Evolutionary conservation across 2,329 filamentous ascomycete species (phyloP).

Genomic region (Colletotrichum filicis): DNA sequence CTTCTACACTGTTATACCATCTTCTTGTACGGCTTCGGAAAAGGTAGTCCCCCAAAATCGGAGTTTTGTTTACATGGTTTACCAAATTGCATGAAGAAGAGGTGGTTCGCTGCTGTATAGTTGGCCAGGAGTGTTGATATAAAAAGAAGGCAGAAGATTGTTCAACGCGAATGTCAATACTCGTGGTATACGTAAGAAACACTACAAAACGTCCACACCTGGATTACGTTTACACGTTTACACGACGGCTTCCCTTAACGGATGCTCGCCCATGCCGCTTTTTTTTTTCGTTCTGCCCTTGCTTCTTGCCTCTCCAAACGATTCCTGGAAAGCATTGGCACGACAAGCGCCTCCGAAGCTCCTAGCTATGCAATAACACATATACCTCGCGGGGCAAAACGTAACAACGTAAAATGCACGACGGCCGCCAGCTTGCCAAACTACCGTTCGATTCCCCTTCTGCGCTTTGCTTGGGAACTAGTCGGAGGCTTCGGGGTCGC

Average conservation of each 20-base stretch:
- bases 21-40: conserved; percentile 34
- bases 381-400: neutral
- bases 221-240: neutral
- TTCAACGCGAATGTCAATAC: neutral
- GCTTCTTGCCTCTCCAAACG: neutral
- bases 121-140: neutral
- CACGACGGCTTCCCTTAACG: neutral
- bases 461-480: neutral
- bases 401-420: neutral
- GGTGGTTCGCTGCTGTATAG: too few species aligned
- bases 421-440: conserved; percentile 10
- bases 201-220: neutral
- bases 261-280: neutral
- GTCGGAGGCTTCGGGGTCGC: neutral
- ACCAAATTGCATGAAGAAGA: too few species aligned
- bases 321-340: neutral
- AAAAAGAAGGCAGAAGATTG: neutral
- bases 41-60: conserved; percentile 34
- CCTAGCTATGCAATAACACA: conserved; percentile 38
- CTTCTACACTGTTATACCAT: conserved; percentile 32
- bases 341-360: conserved; percentile 26
- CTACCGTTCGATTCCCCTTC: neutral
- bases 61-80: conserved; percentile 26
- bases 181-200: neutral
- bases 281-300: neutral